Evolutionary conservation across 73 alveolate genomes (phyloP).

Genomic region (Blepharisma japonicum): DNA sequence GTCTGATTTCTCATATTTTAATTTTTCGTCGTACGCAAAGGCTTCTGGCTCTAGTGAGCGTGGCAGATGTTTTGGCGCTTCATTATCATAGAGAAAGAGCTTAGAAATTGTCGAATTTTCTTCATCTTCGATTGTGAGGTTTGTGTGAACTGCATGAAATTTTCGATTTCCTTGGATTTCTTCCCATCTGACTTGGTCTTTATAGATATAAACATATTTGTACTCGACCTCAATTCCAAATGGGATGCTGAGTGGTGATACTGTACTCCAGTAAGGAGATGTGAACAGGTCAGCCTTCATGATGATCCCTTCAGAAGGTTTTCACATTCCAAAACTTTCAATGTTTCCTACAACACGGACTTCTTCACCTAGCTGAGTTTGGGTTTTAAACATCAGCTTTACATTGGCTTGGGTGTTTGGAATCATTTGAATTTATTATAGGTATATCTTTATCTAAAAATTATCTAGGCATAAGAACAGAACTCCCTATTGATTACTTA

Average conservation of each 20-base stretch:
- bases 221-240: slow-evolving; percentile 1
- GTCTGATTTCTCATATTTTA: neutral
- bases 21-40: neutral
- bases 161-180: neutral
- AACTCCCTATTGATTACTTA: too few relatives aligned
- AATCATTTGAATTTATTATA: too few relatives aligned
- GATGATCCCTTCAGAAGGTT: neutral
- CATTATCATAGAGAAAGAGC: neutral
- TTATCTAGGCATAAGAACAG: too few relatives aligned
- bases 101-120: slow-evolving; percentile 12
- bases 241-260: neutral
- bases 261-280: slow-evolving; percentile 18
- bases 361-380: slow-evolving; percentile 25
- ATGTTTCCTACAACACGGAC: slow-evolving; percentile 1
- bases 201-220: neutral
- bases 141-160: neutral
- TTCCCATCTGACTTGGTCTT: neutral
- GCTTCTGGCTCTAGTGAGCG: slow-evolving; percentile 14
- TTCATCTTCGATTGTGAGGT: neutral
- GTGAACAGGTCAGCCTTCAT: slow-evolving; percentile 5
- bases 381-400: slow-evolving; percentile 7
- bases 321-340: slow-evolving; percentile 2
- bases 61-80: neutral
- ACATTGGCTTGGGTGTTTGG: neutral
- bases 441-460: too few relatives aligned